Evolutionary conservation across 2,329 filamentous ascomycete species (phyloP).

Genomic region (Fusarium napiforme): DNA sequence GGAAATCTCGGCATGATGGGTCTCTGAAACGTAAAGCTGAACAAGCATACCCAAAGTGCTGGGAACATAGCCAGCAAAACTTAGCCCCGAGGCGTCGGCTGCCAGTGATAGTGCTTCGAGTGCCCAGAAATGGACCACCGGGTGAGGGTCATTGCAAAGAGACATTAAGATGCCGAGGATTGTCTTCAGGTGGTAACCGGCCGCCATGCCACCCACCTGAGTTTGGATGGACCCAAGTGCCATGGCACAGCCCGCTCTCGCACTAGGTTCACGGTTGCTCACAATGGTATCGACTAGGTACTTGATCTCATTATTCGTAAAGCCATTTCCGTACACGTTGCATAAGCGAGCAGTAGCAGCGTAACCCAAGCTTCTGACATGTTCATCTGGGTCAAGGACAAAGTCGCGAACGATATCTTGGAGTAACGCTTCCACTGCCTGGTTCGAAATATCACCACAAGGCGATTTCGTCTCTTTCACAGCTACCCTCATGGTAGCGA

Average conservation of each 20-base stretch:
- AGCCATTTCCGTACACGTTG: slow-evolving; percentile 82
- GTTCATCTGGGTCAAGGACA: slow-evolving; percentile 84
- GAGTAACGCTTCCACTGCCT: slow-evolving; percentile 83
- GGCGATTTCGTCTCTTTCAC: slow-evolving; percentile 81
- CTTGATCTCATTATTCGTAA: slow-evolving; percentile 91
- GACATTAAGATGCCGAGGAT: slow-evolving; percentile 99
- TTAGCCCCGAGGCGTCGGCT: slow-evolving; percentile 90
- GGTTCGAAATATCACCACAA: slow-evolving; percentile 76
- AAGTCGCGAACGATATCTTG: slow-evolving; percentile 80
- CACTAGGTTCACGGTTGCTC: slow-evolving; percentile 90
- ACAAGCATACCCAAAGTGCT: slow-evolving; percentile 93
- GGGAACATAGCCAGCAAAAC: slow-evolving; percentile 89
- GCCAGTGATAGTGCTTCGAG: slow-evolving; percentile 87
- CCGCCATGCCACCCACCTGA: slow-evolving; percentile 96
- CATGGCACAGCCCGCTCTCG: slow-evolving; percentile 92
- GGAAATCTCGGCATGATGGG: slow-evolving; percentile 85
- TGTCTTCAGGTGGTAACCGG: slow-evolving; percentile 94
- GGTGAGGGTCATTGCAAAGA: slow-evolving; percentile 93
- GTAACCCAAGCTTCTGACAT: slow-evolving; percentile 85
- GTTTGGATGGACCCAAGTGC: slow-evolving; percentile 93
- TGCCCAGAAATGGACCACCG: slow-evolving; percentile 96
- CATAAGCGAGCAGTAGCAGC: slow-evolving; percentile 88
- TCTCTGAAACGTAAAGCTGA: slow-evolving; percentile 90
- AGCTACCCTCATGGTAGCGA: slow-evolving; percentile 84
- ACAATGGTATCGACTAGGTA: slow-evolving; percentile 94